Base-by-base conservation (phyloP, 208 protist genomes). In the Trypanosoma boissoni region DNA sequence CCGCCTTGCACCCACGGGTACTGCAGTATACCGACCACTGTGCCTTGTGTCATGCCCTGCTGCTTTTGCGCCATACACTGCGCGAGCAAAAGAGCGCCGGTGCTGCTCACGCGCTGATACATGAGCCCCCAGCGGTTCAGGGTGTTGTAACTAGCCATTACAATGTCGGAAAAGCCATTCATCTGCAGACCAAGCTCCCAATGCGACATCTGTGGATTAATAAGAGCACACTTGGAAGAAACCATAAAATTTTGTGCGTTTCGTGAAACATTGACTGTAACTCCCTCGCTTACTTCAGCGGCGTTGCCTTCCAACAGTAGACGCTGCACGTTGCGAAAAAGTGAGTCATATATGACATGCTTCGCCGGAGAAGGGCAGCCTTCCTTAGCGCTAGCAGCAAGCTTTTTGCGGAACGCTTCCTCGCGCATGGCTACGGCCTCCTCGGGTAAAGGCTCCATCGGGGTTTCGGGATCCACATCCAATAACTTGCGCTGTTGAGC, bases 21-120 rank as follows among this genome's bases (percentile, higher is more conserved):
- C 83, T 94, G 84, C 59, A 92, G 64, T 71, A 96, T 83, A 9
- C 70, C 72, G 34, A 96, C 90, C 34, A 94, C 58, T n/a, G 72
- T 92, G 20, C 89, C 89, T 32, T 86, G 77, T 23, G 65, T 71
- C 72, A 91, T 83, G 51, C 80, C 84, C 42, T 83, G 79, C 58
- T 90, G 80, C 58, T 78, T 80, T 72, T 96, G 86, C 21, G 86
- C 86, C 83, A 96, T 91, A 52, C 86, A 84, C 73, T 96, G 89
- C 4, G 83, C 76, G 57, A 96, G 72, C 1, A 90, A 37, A 46
- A 94, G 72, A 5, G 86, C 86, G 4, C 89, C 89, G 14, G 77
- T 88, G 57, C 68, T 84, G 34, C 55, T 64, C 29, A 83, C 64
- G 63, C 81, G 83, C 72, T 96, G 89, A 65, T 96, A 94, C 76